Percentiles rank a stretch among this genome's conserved stretches.
Conservation (phyloP, 768 basidiomycete genomes). For the Calvatia gigantea region DNA sequence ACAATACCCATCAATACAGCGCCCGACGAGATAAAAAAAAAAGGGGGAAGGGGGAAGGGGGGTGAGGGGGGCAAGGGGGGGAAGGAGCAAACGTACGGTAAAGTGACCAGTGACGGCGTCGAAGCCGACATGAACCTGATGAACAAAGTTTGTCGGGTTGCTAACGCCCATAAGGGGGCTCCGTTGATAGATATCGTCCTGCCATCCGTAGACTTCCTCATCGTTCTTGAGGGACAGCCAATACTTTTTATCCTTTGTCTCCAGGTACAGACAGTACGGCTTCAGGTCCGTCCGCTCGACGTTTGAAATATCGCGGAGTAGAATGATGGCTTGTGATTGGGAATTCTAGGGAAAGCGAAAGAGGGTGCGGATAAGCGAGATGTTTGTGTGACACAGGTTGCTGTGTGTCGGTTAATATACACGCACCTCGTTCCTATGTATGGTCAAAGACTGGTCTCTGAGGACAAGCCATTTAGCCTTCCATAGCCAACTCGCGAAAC, state of each 20-base stretch:
- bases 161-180: slow-evolving; percentile 92
- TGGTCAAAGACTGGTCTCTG: slow-evolving; percentile 69
- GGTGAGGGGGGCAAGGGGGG: background rate
- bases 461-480: slow-evolving; percentile 87
- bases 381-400: no score
- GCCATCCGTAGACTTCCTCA: slow-evolving; percentile 97
- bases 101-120: slow-evolving; percentile 93
- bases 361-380: slow-evolving; percentile 8
- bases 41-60: background rate
- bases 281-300: slow-evolving; percentile 93
- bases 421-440: slow-evolving; percentile 92
- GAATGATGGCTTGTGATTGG: slow-evolving; percentile 57
- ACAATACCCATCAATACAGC: background rate
- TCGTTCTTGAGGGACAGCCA: slow-evolving; percentile 86
- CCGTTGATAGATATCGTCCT: slow-evolving; percentile 92
- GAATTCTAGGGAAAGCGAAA: slow-evolving; percentile 36
- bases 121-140: slow-evolving; percentile 98
- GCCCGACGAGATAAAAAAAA: background rate
- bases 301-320: slow-evolving; percentile 74
- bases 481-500: slow-evolving; percentile 90
- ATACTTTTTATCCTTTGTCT: slow-evolving; percentile 80
- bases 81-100: slow-evolving; percentile 55
- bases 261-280: slow-evolving; percentile 88
- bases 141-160: slow-evolving; percentile 96
- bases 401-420: no score